Evolutionary conservation across 345 rosid genomes (phyloP), one percentile per base, ranked within the genome.

Genomic region (Pugionium cornutum): DNA sequence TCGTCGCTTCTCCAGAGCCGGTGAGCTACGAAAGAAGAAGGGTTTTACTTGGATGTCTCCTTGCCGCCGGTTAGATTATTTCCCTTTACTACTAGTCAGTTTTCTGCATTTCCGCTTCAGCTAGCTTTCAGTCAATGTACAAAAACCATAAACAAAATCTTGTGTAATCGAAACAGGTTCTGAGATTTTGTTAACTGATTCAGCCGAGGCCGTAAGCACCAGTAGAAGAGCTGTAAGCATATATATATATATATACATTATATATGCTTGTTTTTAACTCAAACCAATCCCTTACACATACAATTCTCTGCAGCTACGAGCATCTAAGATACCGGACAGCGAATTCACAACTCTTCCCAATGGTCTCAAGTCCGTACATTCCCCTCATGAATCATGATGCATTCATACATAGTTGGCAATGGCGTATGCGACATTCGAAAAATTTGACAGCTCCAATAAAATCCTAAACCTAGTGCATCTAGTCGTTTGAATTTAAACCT

Each of bases 151-250:
- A 44, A 30, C 2, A 6, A 4, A 55, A 68, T 56, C 49, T 60
- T 51, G 53, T 11, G 49, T 63, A 66, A 44, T 51, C 3, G 63
- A 59, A 66, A 61, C 82, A 89, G 96, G 79, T 69, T 79, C 82
- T 74, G 89, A 78, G 33, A 10, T 60, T 44, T 47, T 59, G 62
- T 58, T 72, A 60, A 78, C 73, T 63, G 83, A 84, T 79, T 82
- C 72, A 69, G 83, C 94, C 26, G 82, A 86, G 65, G 98, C 97
- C 68, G 98, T 64, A 55, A 92, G 91, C 83, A 89, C 97, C 26
- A 92, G 98, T 66, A 79, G 89, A 77, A 87, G 98, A 86, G 98
- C 97, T 56, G 97, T 89, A 77, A 76, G 94, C 58, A 28, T 82
- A 73, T 36, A 85, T 66, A 27, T 32, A n/a, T 36, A 2, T 52